Percentiles rank a stretch among this genome's conserved stretches.
phyloP scores from a whole-genome alignment of 2,329 filamentous ascomycete genomes.

The Monosporascus sp. region DNA sequence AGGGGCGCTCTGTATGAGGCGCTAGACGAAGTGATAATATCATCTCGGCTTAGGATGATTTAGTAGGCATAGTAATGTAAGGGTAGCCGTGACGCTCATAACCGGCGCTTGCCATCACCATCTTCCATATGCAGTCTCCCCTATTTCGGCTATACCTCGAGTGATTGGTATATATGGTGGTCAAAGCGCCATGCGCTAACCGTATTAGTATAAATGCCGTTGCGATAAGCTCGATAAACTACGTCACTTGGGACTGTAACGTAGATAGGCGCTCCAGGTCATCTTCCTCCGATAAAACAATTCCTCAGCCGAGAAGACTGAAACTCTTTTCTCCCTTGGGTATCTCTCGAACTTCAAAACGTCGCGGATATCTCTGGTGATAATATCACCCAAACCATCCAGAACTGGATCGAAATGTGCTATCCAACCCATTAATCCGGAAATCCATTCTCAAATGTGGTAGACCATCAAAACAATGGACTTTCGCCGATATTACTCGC shows the following conservation, averaged over 20 bases:
- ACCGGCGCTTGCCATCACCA: no score
- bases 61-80: no score
- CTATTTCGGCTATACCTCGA: not conserved
- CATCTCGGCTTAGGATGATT: no score
- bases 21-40: no score
- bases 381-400: not conserved
- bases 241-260: not conserved
- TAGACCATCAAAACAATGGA: not conserved
- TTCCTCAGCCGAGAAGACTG: not conserved
- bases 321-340: not conserved
- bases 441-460: not conserved
- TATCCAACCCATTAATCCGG: not conserved
- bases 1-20: no score
- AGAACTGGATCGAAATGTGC: not conserved
- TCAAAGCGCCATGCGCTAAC: not conserved
- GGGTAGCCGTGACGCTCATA: no score
- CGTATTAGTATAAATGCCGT: not conserved
- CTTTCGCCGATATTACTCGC: not conserved
- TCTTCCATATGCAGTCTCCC: not conserved
- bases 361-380: not conserved
- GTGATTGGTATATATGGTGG: not conserved
- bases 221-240: not conserved
- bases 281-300: not conserved
- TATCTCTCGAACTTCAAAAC: slow-evolving; percentile 1
- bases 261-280: not conserved